Evolutionary conservation across 495 filamentous ascomycete genomes (phyloP), one percentile per base, ranked within the genome.

Genomic region (Lophium mytilinum): DNA sequence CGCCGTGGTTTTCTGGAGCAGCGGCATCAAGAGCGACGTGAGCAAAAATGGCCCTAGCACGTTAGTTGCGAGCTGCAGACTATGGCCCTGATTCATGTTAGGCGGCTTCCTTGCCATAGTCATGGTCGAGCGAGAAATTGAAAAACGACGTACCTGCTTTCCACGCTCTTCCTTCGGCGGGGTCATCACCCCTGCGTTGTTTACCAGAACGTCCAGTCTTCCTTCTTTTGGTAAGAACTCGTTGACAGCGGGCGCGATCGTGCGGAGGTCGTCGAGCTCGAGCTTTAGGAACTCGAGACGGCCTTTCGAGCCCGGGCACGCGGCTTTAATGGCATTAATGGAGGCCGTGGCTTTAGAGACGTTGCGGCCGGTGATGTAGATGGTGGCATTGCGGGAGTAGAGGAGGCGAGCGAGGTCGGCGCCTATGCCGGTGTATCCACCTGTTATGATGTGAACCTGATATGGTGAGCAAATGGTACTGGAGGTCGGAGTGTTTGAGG

Each of bases 121-220:
- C 21, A 6, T 24, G 45, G 30, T 24, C 12, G 15, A 24, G 45
- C 8, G 30, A 15, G 18, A 33, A 24, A 33, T 48, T 14, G 45
- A n/a, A 19, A 18, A 24, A 9, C n/a, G n/a, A 48, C 45, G 8
- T 24, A 48, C 45, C 45, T 48, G 45, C 17, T 53, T 51, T 10
- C 68, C 66, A 11, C 64, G 62, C n/a, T 54, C 68, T 39, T 70
- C 76, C 2, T 11, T 45, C 1, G 77, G 74, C 0, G 72, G 69
- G 17, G 55, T 53, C 69, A 75, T 74, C 37, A 81, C 69, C 24
- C 55, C 58, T 24, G 68, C 78, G 9, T 77, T 76, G 63, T 80
- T 81, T 55, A 79, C 74, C 24, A 81, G 67, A 42, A 77, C 72
- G 68, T 81, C 71, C 35, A 81, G 69, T 8, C 69, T 57, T 1